Percentiles rank a stretch among this genome's conserved stretches.
Evolutionary conservation across 352 stramenopile genomes (phyloP).

Genomic region (Phytopythium kandeliae): DNA sequence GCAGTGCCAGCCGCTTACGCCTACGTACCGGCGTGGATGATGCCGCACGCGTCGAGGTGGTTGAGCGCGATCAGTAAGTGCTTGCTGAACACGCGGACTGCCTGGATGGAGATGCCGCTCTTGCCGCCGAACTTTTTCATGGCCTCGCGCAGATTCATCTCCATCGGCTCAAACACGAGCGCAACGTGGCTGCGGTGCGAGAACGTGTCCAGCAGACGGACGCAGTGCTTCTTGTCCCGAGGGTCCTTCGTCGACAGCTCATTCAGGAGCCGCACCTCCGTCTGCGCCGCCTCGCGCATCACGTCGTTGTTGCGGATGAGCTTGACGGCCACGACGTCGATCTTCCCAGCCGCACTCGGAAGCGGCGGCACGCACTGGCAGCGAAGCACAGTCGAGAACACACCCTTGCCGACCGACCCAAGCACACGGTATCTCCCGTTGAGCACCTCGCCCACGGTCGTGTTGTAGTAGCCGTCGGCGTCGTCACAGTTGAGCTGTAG

Average conservation of each 20-base stretch:
- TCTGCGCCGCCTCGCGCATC: conserved; percentile 95
- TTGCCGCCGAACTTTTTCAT: conserved; percentile 89
- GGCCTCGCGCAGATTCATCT: conserved; percentile 95
- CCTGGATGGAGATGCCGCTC: conserved; percentile 75
- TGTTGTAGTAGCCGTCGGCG: conserved; percentile 97
- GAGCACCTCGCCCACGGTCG: conserved; percentile 92
- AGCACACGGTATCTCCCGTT: conserved; percentile 90
- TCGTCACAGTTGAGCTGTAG: conserved; percentile 94
- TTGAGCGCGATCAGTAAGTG: conserved; percentile 75
- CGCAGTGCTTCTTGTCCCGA: conserved; percentile 81
- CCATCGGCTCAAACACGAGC: conserved; percentile 96
- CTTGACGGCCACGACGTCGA: conserved; percentile 74
- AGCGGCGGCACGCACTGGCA: conserved; percentile 69
- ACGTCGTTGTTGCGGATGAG: conserved; percentile 96
- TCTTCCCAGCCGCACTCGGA: conserved; percentile 4
- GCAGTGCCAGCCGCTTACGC: neutral
- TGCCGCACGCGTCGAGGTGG: conserved; percentile 59
- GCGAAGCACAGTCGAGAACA: conserved; percentile 98
- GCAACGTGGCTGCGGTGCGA: conserved; percentile 94
- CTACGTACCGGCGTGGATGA: conserved; percentile 93
- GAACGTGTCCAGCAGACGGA: conserved; percentile 82
- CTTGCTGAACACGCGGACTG: conserved; percentile 81
- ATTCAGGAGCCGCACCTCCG: conserved; percentile 75
- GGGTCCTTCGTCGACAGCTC: conserved; percentile 64
- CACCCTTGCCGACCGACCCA: conserved; percentile 94